Conservation (phyloP, 345 rosid species). For the Eucalyptus cladocalyx region DNA sequence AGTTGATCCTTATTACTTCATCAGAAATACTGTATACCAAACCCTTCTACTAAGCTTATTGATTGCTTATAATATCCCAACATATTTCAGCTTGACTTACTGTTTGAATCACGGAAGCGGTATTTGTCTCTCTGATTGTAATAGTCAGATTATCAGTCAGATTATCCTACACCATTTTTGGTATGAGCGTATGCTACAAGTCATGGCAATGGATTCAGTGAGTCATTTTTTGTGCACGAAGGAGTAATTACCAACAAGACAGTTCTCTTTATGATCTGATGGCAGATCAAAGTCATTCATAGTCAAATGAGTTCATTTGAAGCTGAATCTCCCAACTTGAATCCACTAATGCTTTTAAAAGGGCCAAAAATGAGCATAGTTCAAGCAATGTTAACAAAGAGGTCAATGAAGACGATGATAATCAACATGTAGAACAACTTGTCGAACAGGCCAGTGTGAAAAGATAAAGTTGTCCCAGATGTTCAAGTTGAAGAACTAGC, state of each 20-base stretch:
- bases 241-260: neutral
- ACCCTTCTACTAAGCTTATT: neutral
- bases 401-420: neutral
- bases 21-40: neutral
- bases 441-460: neutral
- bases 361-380: neutral
- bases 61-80: neutral
- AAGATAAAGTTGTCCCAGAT: neutral
- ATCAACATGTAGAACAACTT: neutral
- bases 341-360: neutral
- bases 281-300: neutral
- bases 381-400: neutral
- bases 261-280: neutral
- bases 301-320: neutral
- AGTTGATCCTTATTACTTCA: neutral
- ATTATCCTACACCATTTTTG: neutral
- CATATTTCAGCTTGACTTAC: neutral
- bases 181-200: neutral
- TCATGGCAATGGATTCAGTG: neutral
- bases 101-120: neutral
- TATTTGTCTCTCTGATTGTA: neutral
- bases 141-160: neutral
- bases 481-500: neutral
- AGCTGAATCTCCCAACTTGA: neutral
- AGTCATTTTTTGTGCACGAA: neutral